Evolutionary conservation across 495 filamentous ascomycete genomes (phyloP), one percentile per base, ranked within the genome.

Genomic region (Daldinia loculata): DNA sequence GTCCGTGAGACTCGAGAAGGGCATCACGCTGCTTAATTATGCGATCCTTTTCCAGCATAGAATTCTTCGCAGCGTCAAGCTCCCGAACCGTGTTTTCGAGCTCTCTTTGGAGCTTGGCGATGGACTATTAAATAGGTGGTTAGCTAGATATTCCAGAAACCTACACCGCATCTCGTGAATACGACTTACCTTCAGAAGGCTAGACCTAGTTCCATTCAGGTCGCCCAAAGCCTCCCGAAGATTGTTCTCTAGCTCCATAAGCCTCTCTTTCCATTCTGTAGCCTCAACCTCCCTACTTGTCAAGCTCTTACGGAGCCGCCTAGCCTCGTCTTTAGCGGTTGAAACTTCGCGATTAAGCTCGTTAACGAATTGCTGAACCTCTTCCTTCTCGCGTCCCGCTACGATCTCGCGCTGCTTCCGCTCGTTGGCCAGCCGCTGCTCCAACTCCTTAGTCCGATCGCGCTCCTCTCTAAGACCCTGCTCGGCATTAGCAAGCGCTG

Each of bases 21-120:
- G 87, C 85, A 70, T 98, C 94, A n/a, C 95, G 92, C 74, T 95
- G 93, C 60, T 92, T 92, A 71, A 99, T 89, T 62, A 96, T 83
- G 29, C 90, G 89, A 56, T 98, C 94, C 76, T 94, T 98, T 75
- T 98, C 94, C 22, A 88, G 88, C 17, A 97, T 83, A 36, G 91
- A 87, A 32, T 86, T 86, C 72, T 91, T 90, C 14, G 90, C 89
- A 32, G 83, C 86, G 70, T 98, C 92, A 55, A 98, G 88, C 64
- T 97, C 92, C 41, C 91, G 85, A 15, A 91, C 84, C 2, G 93
- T 95, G 36, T 85, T 89, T 61, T 97, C 94, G 24, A 98, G 89
- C 56, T 97, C 92, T 66, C 89, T 89, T 67, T 98, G 95, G 45
- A 98, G 84, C 69, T 94, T 93, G 68, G 89, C 88, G 75, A 98